A percentile compares a stretch with the other conserved stretches of the same genome.
Conservation (phyloP, 2,329 filamentous ascomycete genomes). For the Ophiocordyceps polyrhachis-furcata region DNA sequence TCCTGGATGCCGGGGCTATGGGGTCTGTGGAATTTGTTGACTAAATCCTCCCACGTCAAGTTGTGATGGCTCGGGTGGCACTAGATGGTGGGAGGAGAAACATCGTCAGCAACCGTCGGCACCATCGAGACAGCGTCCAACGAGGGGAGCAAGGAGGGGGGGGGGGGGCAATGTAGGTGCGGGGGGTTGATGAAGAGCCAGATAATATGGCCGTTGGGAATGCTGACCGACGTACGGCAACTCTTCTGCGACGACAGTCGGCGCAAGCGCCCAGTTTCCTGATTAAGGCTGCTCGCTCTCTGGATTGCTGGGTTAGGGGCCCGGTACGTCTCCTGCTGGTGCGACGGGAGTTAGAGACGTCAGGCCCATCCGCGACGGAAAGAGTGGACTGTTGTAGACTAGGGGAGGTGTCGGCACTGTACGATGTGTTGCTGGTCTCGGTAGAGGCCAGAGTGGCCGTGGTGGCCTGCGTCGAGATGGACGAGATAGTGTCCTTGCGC, state of each 20-base stretch:
- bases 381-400: slow-evolving; percentile 32
- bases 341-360: slow-evolving; percentile 32
- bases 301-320: slow-evolving; percentile 36
- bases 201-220: background rate
- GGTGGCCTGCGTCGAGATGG: slow-evolving; percentile 32
- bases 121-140: background rate
- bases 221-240: slow-evolving; percentile 30
- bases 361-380: slow-evolving; percentile 34
- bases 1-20: slow-evolving; percentile 32
- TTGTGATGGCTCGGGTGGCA: slow-evolving; percentile 41
- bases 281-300: slow-evolving; percentile 40
- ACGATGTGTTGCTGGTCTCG: slow-evolving; percentile 31
- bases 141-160: background rate
- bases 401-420: slow-evolving; percentile 33
- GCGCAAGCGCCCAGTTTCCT: slow-evolving; percentile 38
- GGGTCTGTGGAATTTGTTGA: slow-evolving; percentile 32
- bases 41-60: slow-evolving; percentile 41
- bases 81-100: slow-evolving; percentile 13
- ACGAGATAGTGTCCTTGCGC: slow-evolving; percentile 32
- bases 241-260: slow-evolving; percentile 35
- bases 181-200: background rate
- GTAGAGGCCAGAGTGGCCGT: slow-evolving; percentile 21
- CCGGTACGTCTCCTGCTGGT: slow-evolving; percentile 39
- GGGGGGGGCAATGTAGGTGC: background rate
- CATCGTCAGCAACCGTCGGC: background rate